Percentiles rank a stretch among this genome's conserved stretches.
Conservation (phyloP, 2,329 filamentous ascomycete genomes). For the Cercospora sojina region DNA sequence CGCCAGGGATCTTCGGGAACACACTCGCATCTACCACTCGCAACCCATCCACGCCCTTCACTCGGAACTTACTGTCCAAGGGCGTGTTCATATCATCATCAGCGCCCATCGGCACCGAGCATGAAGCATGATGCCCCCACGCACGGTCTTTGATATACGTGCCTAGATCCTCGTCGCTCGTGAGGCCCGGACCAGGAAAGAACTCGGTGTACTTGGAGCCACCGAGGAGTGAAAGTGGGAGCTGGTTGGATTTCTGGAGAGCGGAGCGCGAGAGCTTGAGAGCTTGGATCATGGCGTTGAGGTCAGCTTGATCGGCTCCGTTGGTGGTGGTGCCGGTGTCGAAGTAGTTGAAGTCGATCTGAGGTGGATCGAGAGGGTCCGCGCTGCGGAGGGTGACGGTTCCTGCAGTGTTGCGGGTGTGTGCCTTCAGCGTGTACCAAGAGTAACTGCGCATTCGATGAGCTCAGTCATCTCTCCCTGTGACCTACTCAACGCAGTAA, state of each 20-base stretch:
- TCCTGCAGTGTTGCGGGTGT: conserved; percentile 61
- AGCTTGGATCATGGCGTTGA: conserved; percentile 56
- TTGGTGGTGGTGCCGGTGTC: conserved; percentile 47
- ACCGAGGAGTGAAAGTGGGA: neutral
- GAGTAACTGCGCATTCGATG: conserved; percentile 40
- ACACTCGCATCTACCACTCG: conserved; percentile 31
- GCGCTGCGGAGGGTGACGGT: conserved; percentile 60
- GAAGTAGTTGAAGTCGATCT: conserved; percentile 63
- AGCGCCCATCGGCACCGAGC: conserved; percentile 56
- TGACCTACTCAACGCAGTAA: neutral
- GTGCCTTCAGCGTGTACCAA: conserved; percentile 59
- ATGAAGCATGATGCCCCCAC: conserved; percentile 59
- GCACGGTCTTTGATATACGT: conserved; percentile 46
- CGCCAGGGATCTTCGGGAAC: conserved; percentile 57
- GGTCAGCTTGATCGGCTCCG: conserved; percentile 41
- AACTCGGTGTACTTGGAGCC: conserved; percentile 37
- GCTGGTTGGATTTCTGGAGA: conserved; percentile 13
- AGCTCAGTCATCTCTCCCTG: neutral
- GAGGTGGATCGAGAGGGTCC: conserved; percentile 63
- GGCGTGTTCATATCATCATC: conserved; percentile 20
- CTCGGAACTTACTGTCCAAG: conserved; percentile 20
- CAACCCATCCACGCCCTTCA: conserved; percentile 17
- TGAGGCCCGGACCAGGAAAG: conserved; percentile 45
- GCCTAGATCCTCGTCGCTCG: conserved; percentile 47
- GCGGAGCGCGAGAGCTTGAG: conserved; percentile 46